Percentiles rank a stretch among this genome's conserved stretches.
phyloP scores from a whole-genome alignment of 2,329 filamentous ascomycete genomes.

The Fusarium goolgardi region DNA sequence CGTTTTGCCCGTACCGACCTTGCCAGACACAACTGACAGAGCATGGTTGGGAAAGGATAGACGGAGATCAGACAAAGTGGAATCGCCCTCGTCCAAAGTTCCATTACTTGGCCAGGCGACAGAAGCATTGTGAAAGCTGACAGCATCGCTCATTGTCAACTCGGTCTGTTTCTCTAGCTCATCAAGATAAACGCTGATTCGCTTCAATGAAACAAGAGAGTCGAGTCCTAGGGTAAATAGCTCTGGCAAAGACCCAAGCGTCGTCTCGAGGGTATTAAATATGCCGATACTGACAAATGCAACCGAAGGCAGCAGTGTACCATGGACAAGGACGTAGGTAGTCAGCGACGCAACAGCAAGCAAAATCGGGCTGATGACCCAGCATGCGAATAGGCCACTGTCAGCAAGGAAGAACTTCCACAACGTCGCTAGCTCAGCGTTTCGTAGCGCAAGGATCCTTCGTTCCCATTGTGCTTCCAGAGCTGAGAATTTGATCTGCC shows the following conservation, averaged over 20 bases:
- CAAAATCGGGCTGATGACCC: constrained; percentile 77
- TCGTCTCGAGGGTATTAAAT: constrained; percentile 76
- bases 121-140: constrained; percentile 75
- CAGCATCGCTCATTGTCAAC: constrained; percentile 65
- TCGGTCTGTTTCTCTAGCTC: constrained; percentile 70
- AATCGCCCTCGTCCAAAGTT: constrained; percentile 67
- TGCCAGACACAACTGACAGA: constrained; percentile 78
- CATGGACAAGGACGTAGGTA: constrained; percentile 72
- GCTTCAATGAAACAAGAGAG: constrained; percentile 74
- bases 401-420: constrained; percentile 75
- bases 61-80: constrained; percentile 71
- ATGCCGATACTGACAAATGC: constrained; percentile 83
- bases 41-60: constrained; percentile 75
- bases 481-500: constrained; percentile 85
- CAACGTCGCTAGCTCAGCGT: constrained; percentile 72
- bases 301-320: constrained; percentile 73
- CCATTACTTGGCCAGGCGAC: constrained; percentile 73
- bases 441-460: constrained; percentile 70
- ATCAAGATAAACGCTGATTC: constrained; percentile 76
- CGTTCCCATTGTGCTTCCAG: constrained; percentile 78
- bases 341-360: constrained; percentile 77
- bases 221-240: constrained; percentile 77
- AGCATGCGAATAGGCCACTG: constrained; percentile 71
- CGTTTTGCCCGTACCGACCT: constrained; percentile 81
- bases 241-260: constrained; percentile 76